phyloP scores from a whole-genome alignment of 257 asterid species.

The Nicotiana knightiana region DNA sequence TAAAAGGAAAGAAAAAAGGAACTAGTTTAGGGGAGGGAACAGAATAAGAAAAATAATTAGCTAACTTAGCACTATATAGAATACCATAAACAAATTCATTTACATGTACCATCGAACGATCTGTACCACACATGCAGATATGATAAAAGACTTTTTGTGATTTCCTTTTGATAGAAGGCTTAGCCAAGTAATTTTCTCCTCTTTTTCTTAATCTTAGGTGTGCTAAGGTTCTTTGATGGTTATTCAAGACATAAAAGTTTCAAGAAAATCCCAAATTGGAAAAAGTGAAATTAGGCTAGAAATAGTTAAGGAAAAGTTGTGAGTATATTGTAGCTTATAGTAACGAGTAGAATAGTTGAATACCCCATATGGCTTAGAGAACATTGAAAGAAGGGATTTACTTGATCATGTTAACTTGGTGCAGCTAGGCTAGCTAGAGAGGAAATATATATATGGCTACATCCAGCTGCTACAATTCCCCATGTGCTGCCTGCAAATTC shows the following conservation, averaged over 20 bases:
- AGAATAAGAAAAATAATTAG: no score
- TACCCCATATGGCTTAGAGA: background rate
- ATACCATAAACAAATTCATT: no score
- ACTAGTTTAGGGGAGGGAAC: no score
- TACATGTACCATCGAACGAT: no score
- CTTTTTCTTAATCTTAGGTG: background rate
- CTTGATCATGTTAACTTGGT: background rate
- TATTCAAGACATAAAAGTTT: background rate
- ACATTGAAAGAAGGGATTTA: background rate
- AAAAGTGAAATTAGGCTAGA: background rate
- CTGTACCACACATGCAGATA: no score
- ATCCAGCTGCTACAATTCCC: slow-evolving; percentile 38
- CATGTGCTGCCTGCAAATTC: slow-evolving; percentile 56
- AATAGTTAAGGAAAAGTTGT: background rate
- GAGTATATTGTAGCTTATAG: background rate
- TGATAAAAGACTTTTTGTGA: no score
- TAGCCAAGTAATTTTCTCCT: background rate
- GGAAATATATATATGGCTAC: slow-evolving; percentile 28
- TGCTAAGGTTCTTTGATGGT: background rate
- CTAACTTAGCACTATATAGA: no score
- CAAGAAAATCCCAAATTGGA: background rate
- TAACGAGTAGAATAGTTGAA: background rate
- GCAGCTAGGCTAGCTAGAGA: background rate
- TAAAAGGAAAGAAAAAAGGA: background rate
- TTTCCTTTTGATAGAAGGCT: background rate